Conservation (phyloP, 139 green algal species). For the Closterium sp. region DNA sequence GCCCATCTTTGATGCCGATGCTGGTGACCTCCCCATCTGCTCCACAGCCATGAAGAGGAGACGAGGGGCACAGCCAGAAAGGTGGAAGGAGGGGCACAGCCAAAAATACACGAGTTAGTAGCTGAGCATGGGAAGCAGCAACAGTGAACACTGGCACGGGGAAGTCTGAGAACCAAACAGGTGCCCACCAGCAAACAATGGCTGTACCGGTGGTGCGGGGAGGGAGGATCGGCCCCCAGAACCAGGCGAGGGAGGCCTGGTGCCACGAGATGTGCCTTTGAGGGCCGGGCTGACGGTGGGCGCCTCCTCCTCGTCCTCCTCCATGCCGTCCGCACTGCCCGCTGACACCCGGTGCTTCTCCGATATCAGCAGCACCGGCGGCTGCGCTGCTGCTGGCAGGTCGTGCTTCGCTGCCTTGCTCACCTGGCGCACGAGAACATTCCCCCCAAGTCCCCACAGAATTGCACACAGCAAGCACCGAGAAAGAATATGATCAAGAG, state of each 20-base stretch:
- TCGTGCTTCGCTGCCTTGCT: constrained; percentile 15
- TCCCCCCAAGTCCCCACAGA: not conserved
- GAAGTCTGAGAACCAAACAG: not conserved
- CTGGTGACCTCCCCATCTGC: not conserved
- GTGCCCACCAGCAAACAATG: not conserved
- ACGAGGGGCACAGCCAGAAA: not conserved
- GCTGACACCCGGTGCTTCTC: constrained; percentile 20
- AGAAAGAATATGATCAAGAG: not conserved
- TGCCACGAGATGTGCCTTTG: not conserved
- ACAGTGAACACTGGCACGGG: not conserved
- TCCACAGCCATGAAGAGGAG: not conserved
- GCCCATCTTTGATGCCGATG: not conserved
- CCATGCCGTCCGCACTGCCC: not conserved
- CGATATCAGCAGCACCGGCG: not conserved
- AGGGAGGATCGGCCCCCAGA: not conserved
- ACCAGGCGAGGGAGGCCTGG: not conserved
- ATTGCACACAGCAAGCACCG: not conserved
- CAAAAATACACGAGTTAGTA: not conserved
- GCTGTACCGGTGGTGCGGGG: not conserved
- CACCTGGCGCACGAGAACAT: not conserved
- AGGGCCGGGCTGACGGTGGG: not conserved
- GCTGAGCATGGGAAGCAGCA: not conserved
- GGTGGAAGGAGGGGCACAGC: not conserved
- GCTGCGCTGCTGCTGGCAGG: not conserved
- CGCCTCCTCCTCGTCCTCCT: not conserved